Percentiles rank a stretch among this genome's conserved stretches.
Evolutionary conservation across 176 grass and related monocot species (phyloP).

Genomic region (Rhipidocladum racemiflorum): DNA sequence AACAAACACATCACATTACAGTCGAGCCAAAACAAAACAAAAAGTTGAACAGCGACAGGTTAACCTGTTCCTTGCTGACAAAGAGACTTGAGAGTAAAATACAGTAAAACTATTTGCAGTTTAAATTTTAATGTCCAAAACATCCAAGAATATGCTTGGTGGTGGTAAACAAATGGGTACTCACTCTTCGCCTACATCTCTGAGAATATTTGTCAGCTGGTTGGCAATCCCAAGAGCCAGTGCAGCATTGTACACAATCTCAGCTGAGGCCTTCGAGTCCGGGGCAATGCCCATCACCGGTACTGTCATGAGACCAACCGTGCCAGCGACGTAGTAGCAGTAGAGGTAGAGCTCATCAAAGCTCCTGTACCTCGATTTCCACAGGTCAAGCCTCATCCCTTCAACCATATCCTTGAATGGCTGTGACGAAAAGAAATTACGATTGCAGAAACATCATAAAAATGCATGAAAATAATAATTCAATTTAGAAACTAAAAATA

Average conservation of each 20-base stretch:
- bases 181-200: conserved; percentile 98
- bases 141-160: not conserved
- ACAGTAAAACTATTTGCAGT: not conserved
- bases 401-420: conserved; percentile 98
- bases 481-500: not conserved
- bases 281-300: conserved; percentile 91
- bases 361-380: conserved; percentile 81
- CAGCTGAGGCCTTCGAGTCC: conserved; percentile 65
- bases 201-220: conserved; percentile 96
- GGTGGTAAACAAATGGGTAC: conserved; percentile 10
- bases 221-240: conserved; percentile 90
- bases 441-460: not conserved
- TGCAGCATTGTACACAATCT: conserved; percentile 78
- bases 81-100: conserved; percentile 1
- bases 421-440: conserved; percentile 27
- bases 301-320: conserved; percentile 92
- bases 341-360: conserved; percentile 97
- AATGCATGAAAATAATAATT: not conserved
- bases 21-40: not conserved
- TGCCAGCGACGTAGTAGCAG: conserved; percentile 96
- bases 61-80: not conserved
- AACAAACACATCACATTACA: conserved; percentile 26
- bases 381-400: conserved; percentile 92
- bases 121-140: not conserved
- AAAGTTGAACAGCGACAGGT: not conserved